phyloP scores from a whole-genome alignment of 2,329 filamentous ascomycete species.

The Colletotrichum nymphaeae region DNA sequence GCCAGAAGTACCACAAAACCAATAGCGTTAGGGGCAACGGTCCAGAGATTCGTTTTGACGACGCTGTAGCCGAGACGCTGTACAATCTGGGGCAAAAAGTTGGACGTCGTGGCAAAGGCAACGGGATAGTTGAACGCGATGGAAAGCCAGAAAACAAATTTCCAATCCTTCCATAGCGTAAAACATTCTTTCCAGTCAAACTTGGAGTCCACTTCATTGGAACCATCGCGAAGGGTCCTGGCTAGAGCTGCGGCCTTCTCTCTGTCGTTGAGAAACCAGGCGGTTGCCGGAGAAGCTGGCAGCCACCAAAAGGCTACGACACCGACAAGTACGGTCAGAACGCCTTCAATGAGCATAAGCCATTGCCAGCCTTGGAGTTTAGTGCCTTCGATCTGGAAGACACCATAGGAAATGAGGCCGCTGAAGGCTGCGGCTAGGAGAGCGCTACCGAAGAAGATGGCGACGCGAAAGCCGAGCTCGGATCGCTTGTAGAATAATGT shows the following conservation, averaged over 20 bases:
- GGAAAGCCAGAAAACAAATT: neutral
- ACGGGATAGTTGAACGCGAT: neutral
- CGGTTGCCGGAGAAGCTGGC: slow-evolving; percentile 56
- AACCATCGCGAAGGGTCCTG: slow-evolving; percentile 56
- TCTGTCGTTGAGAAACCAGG: slow-evolving; percentile 56
- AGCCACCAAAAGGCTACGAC: slow-evolving; percentile 3
- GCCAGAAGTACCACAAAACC: slow-evolving; percentile 57
- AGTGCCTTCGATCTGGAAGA: neutral
- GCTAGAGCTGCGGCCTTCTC: slow-evolving; percentile 54
- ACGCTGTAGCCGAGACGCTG: neutral
- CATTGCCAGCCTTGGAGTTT: neutral
- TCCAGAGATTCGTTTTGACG: neutral
- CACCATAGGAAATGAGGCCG: neutral
- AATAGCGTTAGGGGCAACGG: slow-evolving; percentile 47
- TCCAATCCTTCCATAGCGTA: neutral
- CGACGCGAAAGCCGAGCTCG: slow-evolving; percentile 54
- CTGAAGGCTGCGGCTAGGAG: neutral
- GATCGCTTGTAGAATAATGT: slow-evolving; percentile 62
- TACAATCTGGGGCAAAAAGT: neutral
- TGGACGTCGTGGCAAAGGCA: neutral
- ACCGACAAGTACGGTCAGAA: neutral
- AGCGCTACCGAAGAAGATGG: slow-evolving; percentile 1
- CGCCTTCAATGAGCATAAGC: neutral
- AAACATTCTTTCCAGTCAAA: neutral
- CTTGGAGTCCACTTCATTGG: neutral